A percentile compares a stretch with the other conserved stretches of the same genome.
Conservation (phyloP, 768 basidiomycete genomes). For the Suillus tomentosus region DNA sequence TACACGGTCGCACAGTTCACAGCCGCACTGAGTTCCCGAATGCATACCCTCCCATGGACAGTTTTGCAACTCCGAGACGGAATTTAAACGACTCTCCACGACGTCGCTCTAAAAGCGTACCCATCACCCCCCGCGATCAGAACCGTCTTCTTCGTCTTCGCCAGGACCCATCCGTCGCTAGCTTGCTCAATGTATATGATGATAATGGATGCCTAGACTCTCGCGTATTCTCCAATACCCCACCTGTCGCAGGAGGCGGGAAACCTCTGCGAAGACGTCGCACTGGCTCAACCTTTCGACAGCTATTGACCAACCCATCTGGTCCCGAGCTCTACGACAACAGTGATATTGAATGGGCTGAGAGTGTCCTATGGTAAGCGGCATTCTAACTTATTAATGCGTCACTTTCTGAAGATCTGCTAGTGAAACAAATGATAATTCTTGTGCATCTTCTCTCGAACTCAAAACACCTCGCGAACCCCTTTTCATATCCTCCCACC, state of each 20-base stretch:
- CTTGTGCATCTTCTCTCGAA: constrained; percentile 51
- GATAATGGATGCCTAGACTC: constrained; percentile 65
- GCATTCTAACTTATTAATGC: not conserved
- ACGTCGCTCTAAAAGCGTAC: constrained; percentile 35
- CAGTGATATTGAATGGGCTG: constrained; percentile 85
- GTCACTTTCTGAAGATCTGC: not conserved
- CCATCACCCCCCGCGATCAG: constrained; percentile 46
- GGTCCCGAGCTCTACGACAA: constrained; percentile 31
- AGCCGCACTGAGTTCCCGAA: constrained; percentile 67
- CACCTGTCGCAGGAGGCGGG: constrained; percentile 35
- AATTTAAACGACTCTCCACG: constrained; percentile 31
- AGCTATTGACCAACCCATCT: constrained; percentile 62
- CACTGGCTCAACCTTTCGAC: constrained; percentile 72
- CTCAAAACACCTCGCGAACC: constrained; percentile 51
- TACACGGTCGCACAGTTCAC: constrained; percentile 62
- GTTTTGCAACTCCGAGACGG: constrained; percentile 26
- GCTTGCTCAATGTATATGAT: constrained; percentile 72
- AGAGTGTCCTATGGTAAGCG: constrained; percentile 66
- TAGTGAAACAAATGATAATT: constrained; percentile 48
- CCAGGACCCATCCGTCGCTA: constrained; percentile 78
- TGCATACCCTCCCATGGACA: constrained; percentile 50
- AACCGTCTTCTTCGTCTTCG: constrained; percentile 61
- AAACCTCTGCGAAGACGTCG: constrained; percentile 58
- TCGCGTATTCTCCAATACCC: constrained; percentile 65
- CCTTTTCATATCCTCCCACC: constrained; percentile 43